Base-by-base conservation (phyloP, 306 rosid genomes). In the Pachyrhizus erosus region DNA sequence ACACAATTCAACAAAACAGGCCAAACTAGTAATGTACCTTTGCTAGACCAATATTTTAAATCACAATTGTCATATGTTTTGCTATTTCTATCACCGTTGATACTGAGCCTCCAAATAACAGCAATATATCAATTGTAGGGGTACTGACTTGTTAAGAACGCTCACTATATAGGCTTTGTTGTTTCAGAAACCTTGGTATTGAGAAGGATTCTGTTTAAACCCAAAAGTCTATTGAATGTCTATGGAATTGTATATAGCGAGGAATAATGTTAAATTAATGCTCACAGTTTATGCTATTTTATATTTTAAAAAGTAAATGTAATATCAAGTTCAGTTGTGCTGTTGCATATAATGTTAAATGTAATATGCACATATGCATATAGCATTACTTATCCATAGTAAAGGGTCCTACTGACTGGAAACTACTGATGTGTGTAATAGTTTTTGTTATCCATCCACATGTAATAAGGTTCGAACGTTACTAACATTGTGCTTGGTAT, bases 1-100 rank as follows among this genome's bases (percentile, higher is more conserved):
- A 64, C 55, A 57, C 81, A 77, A 81, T 73, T 58, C 43, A 43
- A 29, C 84, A 82, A 73, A 82, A 61, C 85, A 60, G 24, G 57
- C 46, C 75, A 34, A 86, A 79, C 52, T 54, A 18, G 73, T 72
- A 62, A 74, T 69, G 75, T 60, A 40, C 45, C 24, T 72, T 26
- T 52, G 78, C 64, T 34, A 54, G 58, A 68, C 76, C 67, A 61
- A 76, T 37, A 48, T 68, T 75, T 26, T 62, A 46, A n/a, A 31
- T 77, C 15, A 20, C n/a, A n/a, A 70, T 15, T 58, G 62, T 75
- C 27, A 27, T 23, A 20, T 37, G 20, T 37, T 33, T 48, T 79
- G 29, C 42, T 80, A 9, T n/a, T 46, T 46, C 45, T 21, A 68
- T 40, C 5, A 27, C 39, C 61, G 58, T 70, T 27, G 23, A 55